phyloP scores from a whole-genome alignment of 345 rosid species.

The Aurinia saxatilis region DNA sequence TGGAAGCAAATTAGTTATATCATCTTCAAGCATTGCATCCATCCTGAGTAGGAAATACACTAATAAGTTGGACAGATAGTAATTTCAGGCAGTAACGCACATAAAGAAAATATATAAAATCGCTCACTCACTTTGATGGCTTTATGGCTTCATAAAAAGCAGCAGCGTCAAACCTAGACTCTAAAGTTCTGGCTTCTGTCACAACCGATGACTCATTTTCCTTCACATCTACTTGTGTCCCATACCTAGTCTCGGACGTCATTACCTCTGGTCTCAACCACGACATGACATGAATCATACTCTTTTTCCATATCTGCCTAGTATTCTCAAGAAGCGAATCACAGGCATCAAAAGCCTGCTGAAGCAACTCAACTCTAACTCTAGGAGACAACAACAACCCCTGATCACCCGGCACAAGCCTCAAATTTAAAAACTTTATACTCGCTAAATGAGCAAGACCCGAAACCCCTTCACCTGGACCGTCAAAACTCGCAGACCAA shows the following conservation, averaged over 20 bases:
- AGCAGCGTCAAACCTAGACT: slow-evolving; percentile 56
- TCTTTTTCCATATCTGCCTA: slow-evolving; percentile 77
- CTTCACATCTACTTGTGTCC: slow-evolving; percentile 26
- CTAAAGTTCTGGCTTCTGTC: slow-evolving; percentile 24
- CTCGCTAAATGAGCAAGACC: slow-evolving; percentile 76
- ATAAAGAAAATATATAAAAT: not conserved
- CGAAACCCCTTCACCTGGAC: slow-evolving; percentile 75
- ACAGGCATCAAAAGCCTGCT: slow-evolving; percentile 61
- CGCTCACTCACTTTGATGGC: slow-evolving; percentile 77
- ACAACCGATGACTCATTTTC: slow-evolving; percentile 24
- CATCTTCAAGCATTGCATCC: slow-evolving; percentile 56
- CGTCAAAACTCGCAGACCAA: slow-evolving; percentile 71
- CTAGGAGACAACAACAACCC: slow-evolving; percentile 41
- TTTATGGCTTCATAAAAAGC: slow-evolving; percentile 92
- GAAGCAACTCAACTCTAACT: slow-evolving; percentile 75
- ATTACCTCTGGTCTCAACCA: slow-evolving; percentile 91
- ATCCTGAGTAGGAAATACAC: slow-evolving; percentile 38
- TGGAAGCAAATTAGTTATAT: slow-evolving; percentile 64
- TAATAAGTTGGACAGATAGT: not conserved
- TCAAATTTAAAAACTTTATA: slow-evolving; percentile 56
- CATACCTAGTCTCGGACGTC: slow-evolving; percentile 76
- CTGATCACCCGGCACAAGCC: slow-evolving; percentile 45
- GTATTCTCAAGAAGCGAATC: slow-evolving; percentile 62
- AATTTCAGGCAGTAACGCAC: not conserved
- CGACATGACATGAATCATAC: slow-evolving; percentile 83